These are phyloP conservation scores for Vaccinium corymbosum DNA, from an alignment of 148 eudicot species.

Conservation along the genomic window DNA sequence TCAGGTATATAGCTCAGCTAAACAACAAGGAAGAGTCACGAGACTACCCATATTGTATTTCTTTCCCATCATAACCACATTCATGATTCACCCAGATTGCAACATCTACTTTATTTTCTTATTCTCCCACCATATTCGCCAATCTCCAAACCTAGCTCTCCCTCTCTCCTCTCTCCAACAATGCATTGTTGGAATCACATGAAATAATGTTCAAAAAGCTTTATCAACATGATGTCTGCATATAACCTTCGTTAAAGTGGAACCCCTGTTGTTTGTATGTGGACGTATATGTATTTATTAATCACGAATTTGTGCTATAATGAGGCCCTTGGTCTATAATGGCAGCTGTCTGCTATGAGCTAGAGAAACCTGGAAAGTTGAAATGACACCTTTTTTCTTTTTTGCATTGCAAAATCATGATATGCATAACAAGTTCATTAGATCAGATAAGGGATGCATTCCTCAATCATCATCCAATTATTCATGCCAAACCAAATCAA, in stretches of 20 bases:
- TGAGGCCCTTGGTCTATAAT: not conserved
- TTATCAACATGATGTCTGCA: not conserved
- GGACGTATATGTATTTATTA: not conserved
- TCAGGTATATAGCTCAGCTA: conserved; percentile 22
- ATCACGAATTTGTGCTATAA: not conserved
- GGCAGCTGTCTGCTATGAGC: not conserved
- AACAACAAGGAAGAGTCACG: conserved; percentile 68
- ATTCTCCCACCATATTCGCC: not conserved
- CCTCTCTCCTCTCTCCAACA: not conserved
- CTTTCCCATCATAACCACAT: conserved; percentile 22
- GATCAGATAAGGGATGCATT: not conserved
- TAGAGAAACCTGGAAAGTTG: not conserved
- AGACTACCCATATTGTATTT: conserved; percentile 16
- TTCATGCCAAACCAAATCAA: too few species aligned
- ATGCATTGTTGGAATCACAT: conserved; percentile 2
- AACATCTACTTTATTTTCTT: not conserved
- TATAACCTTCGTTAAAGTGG: not conserved
- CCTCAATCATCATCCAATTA: not conserved
- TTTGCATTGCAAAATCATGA: conserved; percentile 1
- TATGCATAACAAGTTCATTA: not conserved
- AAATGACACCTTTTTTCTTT: not conserved
- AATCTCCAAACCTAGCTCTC: not conserved
- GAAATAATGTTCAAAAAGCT: conserved; percentile 4
- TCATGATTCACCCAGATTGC: not conserved
- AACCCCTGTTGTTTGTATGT: not conserved